Conservation (phyloP, 108 stramenopile genomes). For the Thalassiosira profunda region DNA sequence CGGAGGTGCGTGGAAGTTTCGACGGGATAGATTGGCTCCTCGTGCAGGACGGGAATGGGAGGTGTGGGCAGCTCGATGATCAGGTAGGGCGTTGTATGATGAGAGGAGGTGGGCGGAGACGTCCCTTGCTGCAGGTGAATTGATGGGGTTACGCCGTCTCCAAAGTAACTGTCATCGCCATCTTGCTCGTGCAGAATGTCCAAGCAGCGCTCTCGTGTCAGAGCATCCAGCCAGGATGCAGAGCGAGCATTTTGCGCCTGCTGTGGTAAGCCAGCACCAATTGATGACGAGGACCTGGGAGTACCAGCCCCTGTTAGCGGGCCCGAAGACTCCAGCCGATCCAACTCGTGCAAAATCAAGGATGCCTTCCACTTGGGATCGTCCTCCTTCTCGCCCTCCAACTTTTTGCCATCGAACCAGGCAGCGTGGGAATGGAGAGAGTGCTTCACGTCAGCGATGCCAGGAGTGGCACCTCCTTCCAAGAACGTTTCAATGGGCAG, state of each 20-base stretch:
- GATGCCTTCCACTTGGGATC: conserved; percentile 55
- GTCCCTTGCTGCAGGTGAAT: neutral
- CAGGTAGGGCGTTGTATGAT: conserved; percentile 42
- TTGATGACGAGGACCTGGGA: neutral
- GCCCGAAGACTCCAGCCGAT: conserved; percentile 19
- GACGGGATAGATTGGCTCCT: conserved; percentile 80
- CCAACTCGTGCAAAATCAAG: conserved; percentile 43
- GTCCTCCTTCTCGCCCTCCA: conserved; percentile 7
- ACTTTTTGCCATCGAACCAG: conserved; percentile 25
- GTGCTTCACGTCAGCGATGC: conserved; percentile 1
- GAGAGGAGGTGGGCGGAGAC: conserved; percentile 24
- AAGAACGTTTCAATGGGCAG: conserved; percentile 26
- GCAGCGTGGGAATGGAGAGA: conserved; percentile 1
- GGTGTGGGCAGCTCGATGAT: conserved; percentile 80
- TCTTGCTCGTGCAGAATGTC: conserved; percentile 51
- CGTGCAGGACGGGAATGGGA: conserved; percentile 80
- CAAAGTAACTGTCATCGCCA: conserved; percentile 16
- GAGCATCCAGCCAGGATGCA: conserved; percentile 68
- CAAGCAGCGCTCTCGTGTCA: conserved; percentile 64
- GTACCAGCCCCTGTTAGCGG: neutral
- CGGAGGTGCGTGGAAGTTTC: conserved; percentile 41
- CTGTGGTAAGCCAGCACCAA: too few relatives aligned
- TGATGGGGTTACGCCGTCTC: neutral
- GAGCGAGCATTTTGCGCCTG: neutral
- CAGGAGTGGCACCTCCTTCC: conserved; percentile 42